Base-by-base conservation (phyloP, 257 asterid genomes). In the Fraxinus anomala region DNA sequence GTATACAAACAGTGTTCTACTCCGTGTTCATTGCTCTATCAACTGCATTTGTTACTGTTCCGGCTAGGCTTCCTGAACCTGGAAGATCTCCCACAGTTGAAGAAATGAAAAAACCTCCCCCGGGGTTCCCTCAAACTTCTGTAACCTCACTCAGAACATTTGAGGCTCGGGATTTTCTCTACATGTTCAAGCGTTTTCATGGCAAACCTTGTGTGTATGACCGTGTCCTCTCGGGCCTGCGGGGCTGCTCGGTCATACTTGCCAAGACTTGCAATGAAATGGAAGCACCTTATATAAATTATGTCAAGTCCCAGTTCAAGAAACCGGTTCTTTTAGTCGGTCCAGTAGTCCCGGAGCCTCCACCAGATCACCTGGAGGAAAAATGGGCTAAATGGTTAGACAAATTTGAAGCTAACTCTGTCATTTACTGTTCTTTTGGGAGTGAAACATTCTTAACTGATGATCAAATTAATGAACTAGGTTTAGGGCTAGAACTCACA, bases 391-490 rank as follows among this genome's bases (percentile, higher is more conserved):
- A 47, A 0, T 89, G 90, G 89, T 76, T 89, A 39, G 68, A 2
- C 65, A 79, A 73, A 37, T 89, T 87, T 17, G 83, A 65, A 42
- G 72, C 76, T 6, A 69, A 74, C 3, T 73, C 91, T 0, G 90
- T 85, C 13, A 78, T 87, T 14, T 89, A 71, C 80, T 87, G 86
- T 36, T 89, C 93, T 10, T 87, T 89, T 2, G 93, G 93, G 74
- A 89, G 93, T n/a, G 93, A 89, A 68, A 87, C 91, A 16, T 87
- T 89, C 80, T 78, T 89, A 73, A 84, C 44, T 0, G 80, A 86
- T 12, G 79, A 80, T 34, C 91, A 86, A 66, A 80, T 85, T 12
- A 68, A 69, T 68, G 87, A 89, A 54, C 68, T 89, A 3, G 86
- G 86, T 10, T 61, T 84, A 2, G 93, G 93, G 24, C 54, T 89